Evolutionary conservation across 2,329 filamentous ascomycete species (phyloP), one percentile per base, ranked within the genome.

Genomic region (Sphaerostilbella broomeana): DNA sequence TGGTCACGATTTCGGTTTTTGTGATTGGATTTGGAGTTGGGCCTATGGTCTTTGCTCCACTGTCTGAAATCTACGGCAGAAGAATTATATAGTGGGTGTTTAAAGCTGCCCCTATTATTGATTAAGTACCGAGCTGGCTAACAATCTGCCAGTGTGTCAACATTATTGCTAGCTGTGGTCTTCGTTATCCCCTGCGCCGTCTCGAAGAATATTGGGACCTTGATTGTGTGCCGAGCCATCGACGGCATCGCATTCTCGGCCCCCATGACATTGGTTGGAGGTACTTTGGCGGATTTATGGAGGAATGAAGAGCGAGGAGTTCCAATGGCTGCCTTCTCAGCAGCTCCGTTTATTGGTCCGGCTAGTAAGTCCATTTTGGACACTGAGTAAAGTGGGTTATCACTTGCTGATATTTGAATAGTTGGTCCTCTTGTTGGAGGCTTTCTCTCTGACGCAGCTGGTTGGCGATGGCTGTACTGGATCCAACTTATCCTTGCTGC

Each of bases 391-490:
- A 13, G 22, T 17, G 20, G 8, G 16, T 17, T 31, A 16, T 25
- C 13, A 15, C 24, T 16, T 18, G n/a, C 26, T 33, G 13, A 38
- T 44, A 2, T 13, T 12, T 9, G 30, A 26, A 3, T 29, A 69
- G 65, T 85, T 48, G 83, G 83, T 45, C 83, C 84, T 6, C 70
- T 94, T 1, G 73, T 82, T 6, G 88, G 87, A 48, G 87, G 86
- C 9, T 94, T 79, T 56, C 68, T 92, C 2, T 72, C 74, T 6
- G 82, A 88, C 50, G 75, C 73, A 1, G 63, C 69, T 0, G 81
- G 81, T 25, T 92, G 86, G 86, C 68, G 86, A 48, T 92, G 85
- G 84, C 68, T 92, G 0, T 92, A 92, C 66, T 90, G 84, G 82
- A 76, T 94, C 50, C 86, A 90, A 55, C 68, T 92, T 9, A 94